phyloP scores from a whole-genome alignment of 2,329 filamentous ascomycete species.

The Thyridium curvatum region DNA sequence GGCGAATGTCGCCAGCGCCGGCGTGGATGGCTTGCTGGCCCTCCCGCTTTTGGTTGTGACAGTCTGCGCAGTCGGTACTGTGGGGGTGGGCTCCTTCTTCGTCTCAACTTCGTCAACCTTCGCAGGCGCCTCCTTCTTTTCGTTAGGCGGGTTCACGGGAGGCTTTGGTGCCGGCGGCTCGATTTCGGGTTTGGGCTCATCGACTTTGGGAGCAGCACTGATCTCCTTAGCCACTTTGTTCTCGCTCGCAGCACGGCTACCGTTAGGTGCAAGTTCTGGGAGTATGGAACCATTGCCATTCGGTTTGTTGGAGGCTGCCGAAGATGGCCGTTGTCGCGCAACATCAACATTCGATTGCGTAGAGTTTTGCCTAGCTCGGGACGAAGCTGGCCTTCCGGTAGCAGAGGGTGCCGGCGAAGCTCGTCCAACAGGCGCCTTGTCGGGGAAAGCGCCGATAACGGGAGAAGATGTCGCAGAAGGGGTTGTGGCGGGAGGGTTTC shows the following conservation, averaged over 20 bases:
- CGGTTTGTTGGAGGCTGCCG: constrained; percentile 55
- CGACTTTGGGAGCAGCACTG: constrained; percentile 26
- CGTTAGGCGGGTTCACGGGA: constrained; percentile 15
- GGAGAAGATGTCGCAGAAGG: constrained; percentile 72
- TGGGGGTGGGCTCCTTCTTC: constrained; percentile 32
- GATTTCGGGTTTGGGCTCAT: constrained; percentile 15
- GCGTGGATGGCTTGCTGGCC: constrained; percentile 61
- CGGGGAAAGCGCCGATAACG: constrained; percentile 61
- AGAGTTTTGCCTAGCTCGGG: constrained; percentile 71
- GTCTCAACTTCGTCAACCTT: constrained; percentile 37
- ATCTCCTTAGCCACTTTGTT: constrained; percentile 46
- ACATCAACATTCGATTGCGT: constrained; percentile 53
- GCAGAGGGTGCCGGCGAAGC: constrained; percentile 55
- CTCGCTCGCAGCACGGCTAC: constrained; percentile 31
- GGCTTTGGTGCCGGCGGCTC: constrained; percentile 15
- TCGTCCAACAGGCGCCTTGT: constrained; percentile 44
- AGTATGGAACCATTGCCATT: constrained; percentile 39
- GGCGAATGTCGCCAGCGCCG: constrained; percentile 52
- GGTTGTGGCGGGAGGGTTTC: constrained; percentile 45
- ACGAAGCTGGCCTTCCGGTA: constrained; percentile 56
- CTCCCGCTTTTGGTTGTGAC: constrained; percentile 58
- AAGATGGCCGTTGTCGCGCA: constrained; percentile 46
- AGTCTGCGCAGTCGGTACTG: constrained; percentile 29
- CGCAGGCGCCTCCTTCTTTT: constrained; percentile 24
- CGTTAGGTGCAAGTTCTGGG: constrained; percentile 26